Evolutionary conservation across 2,329 filamentous ascomycete genomes (phyloP), one percentile per base, ranked within the genome.

Genomic region (Raffaelea arxii): DNA sequence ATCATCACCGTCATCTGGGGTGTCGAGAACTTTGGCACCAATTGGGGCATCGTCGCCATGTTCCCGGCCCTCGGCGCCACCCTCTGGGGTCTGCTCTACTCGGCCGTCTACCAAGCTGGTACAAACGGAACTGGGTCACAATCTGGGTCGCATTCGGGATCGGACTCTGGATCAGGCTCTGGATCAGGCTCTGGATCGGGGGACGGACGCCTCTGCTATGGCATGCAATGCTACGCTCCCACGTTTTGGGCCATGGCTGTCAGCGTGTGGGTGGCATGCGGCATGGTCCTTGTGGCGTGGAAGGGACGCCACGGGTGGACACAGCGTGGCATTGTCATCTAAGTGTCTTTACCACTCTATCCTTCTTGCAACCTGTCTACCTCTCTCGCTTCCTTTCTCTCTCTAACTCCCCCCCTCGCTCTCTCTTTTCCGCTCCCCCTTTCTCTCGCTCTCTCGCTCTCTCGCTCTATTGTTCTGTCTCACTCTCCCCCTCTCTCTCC

Each of bases 1-100:
- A 86, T 97, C 47, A 84, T 96, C 55, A 88, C 83, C n/a, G 89
- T 96, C 10, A 91, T 98, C 40, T 98, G 92, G 92, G 92, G 92
- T 23, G 89, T 95, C 0, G 90, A 97, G 69, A 98, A 97, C 62
- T 97, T 98, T 61, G 92, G 88, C 48, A 98, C 92, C 1, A 97
- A 98, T 58, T 98, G 91, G 81, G 92, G 92, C 10, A 90, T 97
- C 51, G 81, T 97, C 7, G 89, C 90, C 37, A 92, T 94, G 72
- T 82, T 91, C 47, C 92, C 92, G 3, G 92, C 92, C 0, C 66
- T 85, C 0, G 92, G 91, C 0, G 89, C 91, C 0, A 88, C 88
- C 0, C 74, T 95, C 25, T 98, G 91, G 89, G 88, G 90, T 0
- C 64, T 92, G 1, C 69, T 96, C n/a, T 98, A 97, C 62, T 87